These are phyloP conservation scores for Monosporozyma unispora DNA, from an alignment of 805 yeast species.

Conservation along the genomic window DNA sequence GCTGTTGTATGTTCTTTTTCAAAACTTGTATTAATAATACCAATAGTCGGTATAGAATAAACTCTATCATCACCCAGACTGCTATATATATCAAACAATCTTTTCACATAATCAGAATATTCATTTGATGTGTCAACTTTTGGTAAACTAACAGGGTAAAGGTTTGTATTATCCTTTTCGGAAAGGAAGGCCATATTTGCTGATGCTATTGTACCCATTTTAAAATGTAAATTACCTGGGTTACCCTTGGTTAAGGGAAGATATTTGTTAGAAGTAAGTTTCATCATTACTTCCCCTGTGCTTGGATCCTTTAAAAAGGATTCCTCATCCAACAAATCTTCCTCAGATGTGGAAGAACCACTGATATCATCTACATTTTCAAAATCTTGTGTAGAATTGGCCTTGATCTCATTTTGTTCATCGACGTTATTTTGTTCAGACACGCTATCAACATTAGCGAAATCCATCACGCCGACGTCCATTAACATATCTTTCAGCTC, in stretches of 20 bases:
- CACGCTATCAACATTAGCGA: constrained; percentile 10
- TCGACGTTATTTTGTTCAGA: constrained; percentile 2
- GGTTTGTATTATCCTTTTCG: constrained; percentile 33
- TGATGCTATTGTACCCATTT: constrained; percentile 37
- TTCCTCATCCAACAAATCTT: constrained; percentile 2
- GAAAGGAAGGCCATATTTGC: constrained; percentile 36
- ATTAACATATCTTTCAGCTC: constrained; percentile 14
- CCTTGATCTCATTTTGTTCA: constrained; percentile 11
- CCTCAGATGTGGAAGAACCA: not conserved
- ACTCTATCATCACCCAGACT: constrained; percentile 37
- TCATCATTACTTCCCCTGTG: constrained; percentile 17
- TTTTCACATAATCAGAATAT: constrained; percentile 41
- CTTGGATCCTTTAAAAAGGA: constrained; percentile 11
- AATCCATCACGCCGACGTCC: constrained; percentile 23
- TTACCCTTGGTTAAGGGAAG: constrained; percentile 11
- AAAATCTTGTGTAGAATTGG: constrained; percentile 6
- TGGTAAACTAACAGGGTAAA: constrained; percentile 35
- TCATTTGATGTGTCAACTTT: constrained; percentile 34
- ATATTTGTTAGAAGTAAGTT: constrained; percentile 9
- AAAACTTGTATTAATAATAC: constrained; percentile 30
- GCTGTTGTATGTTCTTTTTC: constrained; percentile 30
- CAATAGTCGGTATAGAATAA: constrained; percentile 35
- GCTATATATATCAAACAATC: constrained; percentile 46
- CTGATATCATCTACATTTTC: not conserved
- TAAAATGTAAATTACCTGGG: constrained; percentile 32